Percentiles rank a stretch among this genome's conserved stretches.
These are phyloP conservation scores for Geosmithia morbida DNA, from an alignment of 2,329 filamentous ascomycete species.

Conservation along the genomic window DNA sequence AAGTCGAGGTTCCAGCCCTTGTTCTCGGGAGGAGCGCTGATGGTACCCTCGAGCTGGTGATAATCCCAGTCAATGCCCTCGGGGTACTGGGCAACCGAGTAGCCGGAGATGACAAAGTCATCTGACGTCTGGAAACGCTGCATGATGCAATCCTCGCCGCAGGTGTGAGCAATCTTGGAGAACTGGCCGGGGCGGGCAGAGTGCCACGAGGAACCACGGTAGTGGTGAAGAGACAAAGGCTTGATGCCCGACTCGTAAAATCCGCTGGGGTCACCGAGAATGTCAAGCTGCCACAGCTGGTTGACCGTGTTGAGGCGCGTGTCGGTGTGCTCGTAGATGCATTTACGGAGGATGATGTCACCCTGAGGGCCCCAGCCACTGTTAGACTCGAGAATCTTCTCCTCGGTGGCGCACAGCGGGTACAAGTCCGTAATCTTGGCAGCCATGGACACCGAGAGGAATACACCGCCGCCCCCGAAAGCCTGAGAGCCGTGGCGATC, in stretches of 20 bases:
- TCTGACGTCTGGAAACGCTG: conserved; percentile 41
- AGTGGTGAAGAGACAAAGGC: conserved; percentile 49
- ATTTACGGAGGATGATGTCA: conserved; percentile 47
- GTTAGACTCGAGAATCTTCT: conserved; percentile 39
- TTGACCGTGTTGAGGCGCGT: conserved; percentile 41
- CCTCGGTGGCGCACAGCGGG: conserved; percentile 27
- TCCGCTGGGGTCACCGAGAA: conserved; percentile 44
- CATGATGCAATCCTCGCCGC: conserved; percentile 45
- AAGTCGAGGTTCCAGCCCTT: conserved; percentile 37
- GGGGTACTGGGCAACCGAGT: conserved; percentile 43
- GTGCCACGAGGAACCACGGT: conserved; percentile 46
- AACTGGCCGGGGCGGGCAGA: conserved; percentile 37
- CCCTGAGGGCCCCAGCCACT: conserved; percentile 45
- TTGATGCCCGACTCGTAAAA: conserved; percentile 49
- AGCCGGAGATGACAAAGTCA: conserved; percentile 42
- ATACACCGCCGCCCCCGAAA: conserved; percentile 49
- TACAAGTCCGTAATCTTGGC: conserved; percentile 28
- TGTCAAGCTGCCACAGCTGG: conserved; percentile 46
- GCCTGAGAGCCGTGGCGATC: conserved; percentile 47
- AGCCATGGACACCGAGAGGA: conserved; percentile 38
- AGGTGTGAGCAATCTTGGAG: conserved; percentile 41
- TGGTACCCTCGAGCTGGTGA: conserved; percentile 36
- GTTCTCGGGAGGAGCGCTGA: conserved; percentile 30
- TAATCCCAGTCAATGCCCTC: conserved; percentile 32
- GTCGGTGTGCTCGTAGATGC: conserved; percentile 48